phyloP scores from a whole-genome alignment of 169 alveolate genomes.

The Plasmodium malariae region DNA sequence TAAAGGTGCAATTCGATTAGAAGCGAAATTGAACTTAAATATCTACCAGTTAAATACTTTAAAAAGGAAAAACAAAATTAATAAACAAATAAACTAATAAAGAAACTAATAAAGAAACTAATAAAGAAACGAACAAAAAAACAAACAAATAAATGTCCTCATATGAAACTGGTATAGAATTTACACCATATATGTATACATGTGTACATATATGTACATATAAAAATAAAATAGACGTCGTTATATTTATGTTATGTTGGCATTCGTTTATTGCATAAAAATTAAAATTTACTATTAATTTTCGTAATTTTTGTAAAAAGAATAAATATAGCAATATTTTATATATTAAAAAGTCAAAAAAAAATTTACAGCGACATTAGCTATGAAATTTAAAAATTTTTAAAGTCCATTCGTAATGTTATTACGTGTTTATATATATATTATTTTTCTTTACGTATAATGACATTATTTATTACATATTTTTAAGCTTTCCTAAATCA shows the following conservation, averaged over 20 bases:
- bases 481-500: background rate
- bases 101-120: background rate
- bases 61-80: background rate
- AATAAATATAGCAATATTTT: background rate
- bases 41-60: constrained; percentile 6
- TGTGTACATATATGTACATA: background rate
- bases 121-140: background rate
- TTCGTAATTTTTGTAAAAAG: constrained; percentile 11
- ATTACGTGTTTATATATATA: background rate
- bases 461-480: background rate
- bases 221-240: constrained; percentile 17
- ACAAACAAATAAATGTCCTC: constrained; percentile 6
- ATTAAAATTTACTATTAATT: constrained; percentile 16
- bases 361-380: background rate
- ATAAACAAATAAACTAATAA: constrained; percentile 11
- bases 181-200: background rate
- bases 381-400: background rate
- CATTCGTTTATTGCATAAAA: constrained; percentile 8
- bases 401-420: background rate
- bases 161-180: constrained; percentile 10
- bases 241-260: constrained; percentile 11
- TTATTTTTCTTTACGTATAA: background rate
- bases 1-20: constrained; percentile 17
- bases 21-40: background rate
- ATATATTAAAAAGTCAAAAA: background rate